phyloP scores from a whole-genome alignment of 805 yeast species.

The Candida xiaguanensis region DNA sequence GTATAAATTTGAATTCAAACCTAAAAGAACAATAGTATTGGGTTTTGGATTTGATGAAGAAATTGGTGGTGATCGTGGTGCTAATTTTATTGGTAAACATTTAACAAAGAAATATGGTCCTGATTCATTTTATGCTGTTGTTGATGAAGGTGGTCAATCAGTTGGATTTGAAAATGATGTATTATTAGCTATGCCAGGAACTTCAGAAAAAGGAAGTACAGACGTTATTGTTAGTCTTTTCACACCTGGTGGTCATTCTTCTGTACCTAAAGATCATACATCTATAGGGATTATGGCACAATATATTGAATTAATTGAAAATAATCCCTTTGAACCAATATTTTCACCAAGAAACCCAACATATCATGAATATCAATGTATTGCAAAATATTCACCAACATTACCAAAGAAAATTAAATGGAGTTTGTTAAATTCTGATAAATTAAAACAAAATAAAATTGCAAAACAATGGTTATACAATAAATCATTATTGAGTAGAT shows the following conservation, averaged over 20 bases:
- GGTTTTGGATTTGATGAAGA: slow-evolving; percentile 84
- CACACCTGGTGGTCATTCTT: slow-evolving; percentile 78
- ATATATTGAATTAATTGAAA: slow-evolving; percentile 53
- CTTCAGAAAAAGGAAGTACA: slow-evolving; percentile 49
- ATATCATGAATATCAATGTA: slow-evolving; percentile 55
- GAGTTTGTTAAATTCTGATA: slow-evolving; percentile 33
- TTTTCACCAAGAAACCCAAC: slow-evolving; percentile 58
- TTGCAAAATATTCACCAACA: slow-evolving; percentile 47
- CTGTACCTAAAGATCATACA: slow-evolving; percentile 79
- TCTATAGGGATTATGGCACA: slow-evolving; percentile 71
- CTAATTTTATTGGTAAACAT: slow-evolving; percentile 44
- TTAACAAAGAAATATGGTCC: slow-evolving; percentile 55
- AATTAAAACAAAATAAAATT: slow-evolving; percentile 25
- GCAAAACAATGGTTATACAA: slow-evolving; percentile 17
- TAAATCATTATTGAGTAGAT: slow-evolving; percentile 29
- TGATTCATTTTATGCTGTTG: slow-evolving; percentile 54
- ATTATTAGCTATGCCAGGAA: slow-evolving; percentile 46
- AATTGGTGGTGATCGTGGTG: slow-evolving; percentile 61
- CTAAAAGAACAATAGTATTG: slow-evolving; percentile 59
- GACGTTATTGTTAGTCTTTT: slow-evolving; percentile 43
- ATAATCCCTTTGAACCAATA: slow-evolving; percentile 46
- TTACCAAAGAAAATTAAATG: slow-evolving; percentile 20
- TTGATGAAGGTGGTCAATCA: slow-evolving; percentile 64
- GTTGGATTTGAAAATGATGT: slow-evolving; percentile 45
- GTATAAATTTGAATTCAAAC: slow-evolving; percentile 45